These are phyloP conservation scores for Fomitiporia mediterranea DNA, from an alignment of 1,284 basidiomycete species.

Conservation along the genomic window DNA sequence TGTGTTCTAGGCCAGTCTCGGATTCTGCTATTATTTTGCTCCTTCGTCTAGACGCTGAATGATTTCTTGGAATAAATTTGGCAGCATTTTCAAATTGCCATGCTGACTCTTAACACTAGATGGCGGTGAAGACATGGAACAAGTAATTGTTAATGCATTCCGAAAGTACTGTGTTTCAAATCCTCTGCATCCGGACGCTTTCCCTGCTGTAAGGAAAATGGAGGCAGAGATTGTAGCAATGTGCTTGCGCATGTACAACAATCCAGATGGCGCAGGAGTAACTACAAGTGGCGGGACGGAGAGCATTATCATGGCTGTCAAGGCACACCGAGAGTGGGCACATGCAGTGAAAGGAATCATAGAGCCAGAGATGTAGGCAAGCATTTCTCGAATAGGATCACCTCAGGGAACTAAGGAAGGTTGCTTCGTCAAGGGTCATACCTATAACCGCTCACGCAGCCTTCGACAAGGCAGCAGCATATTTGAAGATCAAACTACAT, in stretches of 20 bases:
- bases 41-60: not conserved
- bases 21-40: not conserved
- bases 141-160: constrained; percentile 66
- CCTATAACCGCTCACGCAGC: constrained; percentile 89
- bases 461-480: constrained; percentile 90
- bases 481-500: constrained; percentile 92
- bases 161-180: constrained; percentile 77
- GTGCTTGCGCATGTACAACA: constrained; percentile 85
- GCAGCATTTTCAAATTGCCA: not conserved
- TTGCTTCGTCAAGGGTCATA: too few relatives aligned
- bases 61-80: not conserved
- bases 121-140: constrained; percentile 78
- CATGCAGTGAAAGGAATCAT: constrained; percentile 80
- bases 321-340: constrained; percentile 95
- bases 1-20: too few relatives aligned
- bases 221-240: constrained; percentile 96
- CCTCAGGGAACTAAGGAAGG: constrained; percentile 32
- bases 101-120: constrained; percentile 39
- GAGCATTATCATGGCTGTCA: constrained; percentile 91
- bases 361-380: constrained; percentile 83
- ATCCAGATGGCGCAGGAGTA: constrained; percentile 80
- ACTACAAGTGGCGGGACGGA: constrained; percentile 97
- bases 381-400: not conserved
- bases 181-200: constrained; percentile 93
- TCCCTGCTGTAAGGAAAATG: constrained; percentile 95